Base-by-base conservation (phyloP, 108 stramenopile species). In the Cyclotella atomus region DNA sequence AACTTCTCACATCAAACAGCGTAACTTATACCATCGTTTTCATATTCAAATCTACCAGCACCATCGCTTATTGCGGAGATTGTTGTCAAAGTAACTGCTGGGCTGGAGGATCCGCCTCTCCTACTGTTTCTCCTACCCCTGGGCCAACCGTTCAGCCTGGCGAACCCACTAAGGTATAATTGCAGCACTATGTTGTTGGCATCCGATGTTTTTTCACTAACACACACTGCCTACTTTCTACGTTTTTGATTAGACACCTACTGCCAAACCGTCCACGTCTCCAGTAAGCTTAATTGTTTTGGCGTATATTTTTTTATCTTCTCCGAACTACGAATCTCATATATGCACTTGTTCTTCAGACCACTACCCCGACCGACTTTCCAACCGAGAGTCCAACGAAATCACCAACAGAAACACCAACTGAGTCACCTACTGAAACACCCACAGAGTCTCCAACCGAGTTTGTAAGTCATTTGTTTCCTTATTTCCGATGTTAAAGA, bases 71-170 rank as follows among this genome's bases (percentile, higher is more conserved):
- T 20, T 61, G 60, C 21, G 60, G 38, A 20, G 19, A 21, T 2
- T 61, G 60, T 41, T 61, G 60, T 27, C 60, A 61, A 21, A 43
- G 19, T 7, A 43, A 61, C 41, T 61, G 60, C 60, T 41, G 41
- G 41, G 60, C 36, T 24, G 41, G 60, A 23, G 41, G 41, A 17
- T 43, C 60, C 21, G 41, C 60, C 10, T n/a, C 38, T 41, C 36
- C 60, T 23, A 21, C 36, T 12, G 5, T 1, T 10, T 28, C n/a
- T 41, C 60, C 60, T 2, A 25, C 60, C 15, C 41, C 36, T 30
- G 0, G 7, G 20, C 60, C 60, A 43, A 41, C 41, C 0, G n/a
- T 16, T 17, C 4, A 15, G 7, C 60, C 60, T 30, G 30, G 52
- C 21, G 21, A n/a, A n/a, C 52, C 52, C 20, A 52, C 52, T 9